Conservation (phyloP, 345 rosid species). For the Alliaria petiolata region DNA sequence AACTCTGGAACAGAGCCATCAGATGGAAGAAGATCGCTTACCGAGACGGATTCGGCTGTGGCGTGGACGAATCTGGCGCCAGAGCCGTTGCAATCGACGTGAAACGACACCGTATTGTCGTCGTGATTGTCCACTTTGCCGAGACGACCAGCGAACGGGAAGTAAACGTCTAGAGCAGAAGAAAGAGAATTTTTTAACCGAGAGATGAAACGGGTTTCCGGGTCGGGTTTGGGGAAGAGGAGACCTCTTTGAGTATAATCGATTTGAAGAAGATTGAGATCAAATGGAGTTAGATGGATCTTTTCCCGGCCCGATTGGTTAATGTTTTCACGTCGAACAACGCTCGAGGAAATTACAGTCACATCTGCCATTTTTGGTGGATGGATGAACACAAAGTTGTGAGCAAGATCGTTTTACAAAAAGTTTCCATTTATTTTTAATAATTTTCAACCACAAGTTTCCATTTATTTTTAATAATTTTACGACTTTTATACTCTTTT, state of each 20-base stretch:
- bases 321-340: neutral
- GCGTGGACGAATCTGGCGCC: conserved; percentile 32
- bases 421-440: too few species aligned
- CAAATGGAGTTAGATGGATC: conserved; percentile 25
- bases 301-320: neutral
- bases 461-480: too few species aligned
- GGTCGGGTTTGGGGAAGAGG: conserved; percentile 10
- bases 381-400: too few species aligned
- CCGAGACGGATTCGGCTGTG: conserved; percentile 23
- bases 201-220: neutral
- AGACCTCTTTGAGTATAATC: conserved; percentile 24
- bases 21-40: conserved; percentile 20
- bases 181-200: neutral
- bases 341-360: neutral
- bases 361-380: neutral
- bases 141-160: conserved; percentile 17
- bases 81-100: conserved; percentile 1
- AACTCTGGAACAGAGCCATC: too few species aligned
- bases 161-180: conserved; percentile 2
- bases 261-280: neutral
- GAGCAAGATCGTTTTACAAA: too few species aligned
- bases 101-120: conserved; percentile 8
- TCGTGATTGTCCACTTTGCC: neutral
- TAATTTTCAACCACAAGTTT: too few species aligned
- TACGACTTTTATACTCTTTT: too few species aligned